Evolutionary conservation across 202 grass and related monocot species (phyloP).

Genomic region (Bolboschoenoplectus hybrid): DNA sequence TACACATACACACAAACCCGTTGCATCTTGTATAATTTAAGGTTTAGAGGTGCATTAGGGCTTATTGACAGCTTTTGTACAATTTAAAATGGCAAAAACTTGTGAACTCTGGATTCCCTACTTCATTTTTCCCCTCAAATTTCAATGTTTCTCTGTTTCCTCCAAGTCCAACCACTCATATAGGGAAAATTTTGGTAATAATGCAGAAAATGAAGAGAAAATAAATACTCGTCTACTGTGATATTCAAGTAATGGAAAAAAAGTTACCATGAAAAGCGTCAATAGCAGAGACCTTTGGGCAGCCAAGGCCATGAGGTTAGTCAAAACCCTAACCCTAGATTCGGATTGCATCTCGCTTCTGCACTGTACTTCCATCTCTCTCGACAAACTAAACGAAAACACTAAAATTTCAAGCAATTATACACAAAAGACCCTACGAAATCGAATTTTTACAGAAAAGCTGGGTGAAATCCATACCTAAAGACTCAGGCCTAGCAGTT

Average conservation of each 20-base stretch:
- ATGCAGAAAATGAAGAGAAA: neutral
- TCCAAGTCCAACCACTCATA: neutral
- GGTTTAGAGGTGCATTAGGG: neutral
- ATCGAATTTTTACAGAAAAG: neutral
- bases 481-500: neutral
- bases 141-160: neutral
- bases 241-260: neutral
- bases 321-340: constrained; percentile 38
- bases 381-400: constrained; percentile 8
- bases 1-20: neutral
- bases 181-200: neutral
- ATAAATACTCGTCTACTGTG: neutral
- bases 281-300: constrained; percentile 32
- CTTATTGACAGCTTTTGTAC: neutral
- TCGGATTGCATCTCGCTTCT: constrained; percentile 16
- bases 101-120: neutral
- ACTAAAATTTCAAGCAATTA: neutral
- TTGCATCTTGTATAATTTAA: neutral
- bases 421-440: constrained; percentile 6
- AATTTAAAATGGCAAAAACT: neutral
- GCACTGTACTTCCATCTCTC: constrained; percentile 36
- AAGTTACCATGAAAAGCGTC: constrained; percentile 20
- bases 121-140: neutral
- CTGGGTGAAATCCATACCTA: constrained; percentile 5
- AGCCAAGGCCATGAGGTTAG: constrained; percentile 22